Base-by-base conservation (phyloP, 148 eudicot species). In the Nyssa sinensis region DNA sequence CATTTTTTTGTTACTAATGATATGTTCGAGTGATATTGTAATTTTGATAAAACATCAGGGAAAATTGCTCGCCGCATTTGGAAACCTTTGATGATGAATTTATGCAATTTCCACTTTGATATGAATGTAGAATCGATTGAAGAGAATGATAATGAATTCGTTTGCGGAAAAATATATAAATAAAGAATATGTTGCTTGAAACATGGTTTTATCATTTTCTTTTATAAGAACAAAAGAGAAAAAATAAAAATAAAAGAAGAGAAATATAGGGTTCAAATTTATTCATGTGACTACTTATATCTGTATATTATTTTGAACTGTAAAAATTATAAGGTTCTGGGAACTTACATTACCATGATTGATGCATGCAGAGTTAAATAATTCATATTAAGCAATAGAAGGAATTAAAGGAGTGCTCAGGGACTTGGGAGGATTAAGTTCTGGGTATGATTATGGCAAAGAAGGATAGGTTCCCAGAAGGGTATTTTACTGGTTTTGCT, bases 391-490 rank as follows among this genome's bases (percentile, higher is more conserved):
- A 27, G 19, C 8, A 28, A 28, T 29, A 62, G 44, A 49, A 33
- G 77, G 30, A 28, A 64, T 30, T 25, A 49, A 61, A 30, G 41
- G 29, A 64, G 24, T 37, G 0, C 19, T n/a, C 5, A 5, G 17
- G n/a, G n/a, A n/a, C n/a, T n/a, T n/a, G n/a, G n/a, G n/a, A 12
- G 5, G 59, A 61, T n/a, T 33, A 35, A 23, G 35, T 58, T 66
- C 33, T 29, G 58, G 29, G 62, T 68, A 23, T 19, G 31, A 64
- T 77, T 72, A 89, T 87, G 90, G 87, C 84, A 41, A 85, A 78
- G 81, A 89, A 83, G 73, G 84, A 74, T 70, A 85, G 83, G 75
- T 87, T 83, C 55, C 80, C 83, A 4, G 86, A 77, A 31, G 84
- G 78, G 24, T 75, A 65, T 72, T 72, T 81, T 61, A 23, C 78